phyloP scores from a whole-genome alignment of 2,329 filamentous ascomycete species.

The Talaromyces rugulosus region DNA sequence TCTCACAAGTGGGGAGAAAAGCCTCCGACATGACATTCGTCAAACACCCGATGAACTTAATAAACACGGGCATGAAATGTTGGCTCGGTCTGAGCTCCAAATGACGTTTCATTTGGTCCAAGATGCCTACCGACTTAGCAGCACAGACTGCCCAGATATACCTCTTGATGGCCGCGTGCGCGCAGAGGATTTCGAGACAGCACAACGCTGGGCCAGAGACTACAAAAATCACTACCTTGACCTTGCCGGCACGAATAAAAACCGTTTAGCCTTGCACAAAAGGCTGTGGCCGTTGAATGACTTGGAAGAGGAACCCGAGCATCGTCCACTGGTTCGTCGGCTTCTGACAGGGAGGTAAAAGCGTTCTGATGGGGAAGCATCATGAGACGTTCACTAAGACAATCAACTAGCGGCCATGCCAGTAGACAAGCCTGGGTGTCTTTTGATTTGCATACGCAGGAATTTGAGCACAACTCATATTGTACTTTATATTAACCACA shows the following conservation, averaged over 20 bases:
- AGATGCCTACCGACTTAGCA: neutral
- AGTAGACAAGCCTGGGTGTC: neutral
- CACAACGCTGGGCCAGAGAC: neutral
- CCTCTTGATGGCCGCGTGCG: constrained; percentile 4
- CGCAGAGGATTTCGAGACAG: constrained; percentile 5
- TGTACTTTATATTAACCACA: neutral
- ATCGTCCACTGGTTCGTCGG: neutral
- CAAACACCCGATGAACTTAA: neutral
- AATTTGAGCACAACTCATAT: neutral
- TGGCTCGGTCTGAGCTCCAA: constrained; percentile 6
- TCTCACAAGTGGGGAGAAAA: neutral
- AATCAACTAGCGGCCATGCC: neutral
- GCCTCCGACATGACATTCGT: neutral
- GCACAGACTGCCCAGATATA: neutral
- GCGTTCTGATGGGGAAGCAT: neutral
- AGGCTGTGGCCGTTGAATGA: constrained; percentile 6
- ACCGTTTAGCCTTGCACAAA: neutral
- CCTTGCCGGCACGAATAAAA: neutral
- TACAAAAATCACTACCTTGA: constrained; percentile 6
- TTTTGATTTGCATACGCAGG: neutral
- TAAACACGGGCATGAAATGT: constrained; percentile 4
- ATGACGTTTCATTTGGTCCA: constrained; percentile 7
- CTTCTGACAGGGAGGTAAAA: neutral
- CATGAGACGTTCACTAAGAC: neutral
- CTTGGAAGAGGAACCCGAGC: neutral